Base-by-base conservation (phyloP, 345 rosid genomes). In the Hibiscus tridactylites region DNA sequence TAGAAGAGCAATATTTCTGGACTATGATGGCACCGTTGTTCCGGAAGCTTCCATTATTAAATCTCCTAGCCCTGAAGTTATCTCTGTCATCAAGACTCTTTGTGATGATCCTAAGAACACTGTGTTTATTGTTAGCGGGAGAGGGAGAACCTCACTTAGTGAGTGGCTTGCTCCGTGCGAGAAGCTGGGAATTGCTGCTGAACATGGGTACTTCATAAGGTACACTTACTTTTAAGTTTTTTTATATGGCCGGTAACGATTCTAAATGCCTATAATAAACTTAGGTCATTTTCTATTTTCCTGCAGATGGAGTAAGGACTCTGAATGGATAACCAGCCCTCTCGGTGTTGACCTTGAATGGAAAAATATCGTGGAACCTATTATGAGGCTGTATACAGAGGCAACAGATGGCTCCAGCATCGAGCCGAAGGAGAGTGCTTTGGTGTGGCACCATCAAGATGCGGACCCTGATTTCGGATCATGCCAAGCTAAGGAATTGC, bases 391-490 rank as follows among this genome's bases (percentile, higher is more conserved):
- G 16, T 92, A 92, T 75, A 88, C 82, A 62, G 98, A 92, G 70
- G 81, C 98, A 65, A 92, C 98, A 0, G 94, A 92, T 82, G 97
- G 97, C 72, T 90, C 97, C 73, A 83, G 21, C 64, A 87, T 92
- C 72, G 98, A 92, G 83, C 46, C 56, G 13, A 92, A 92, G 79
- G 96, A 90, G 72, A 90, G 94, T 72, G 98, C 88, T 74, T 68
- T 90, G 73, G 98, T 90, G 31, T 92, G 98, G 98, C 98, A 92
- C 75, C 91, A 90, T 81, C 92, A 86, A 83, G 98, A 92, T 63
- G 98, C 98, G 0, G 98, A 92, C 79, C 96, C 98, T 17, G 96
- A 90, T 79, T 90, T 90, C 33, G 97, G 97, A 59, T 90, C 92
- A 24, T 90, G 94, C 84, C 98, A 92, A 74, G 94, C 98, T 47